Percentiles rank a stretch among this genome's conserved stretches.
phyloP scores from a whole-genome alignment of 2,329 filamentous ascomycete species.

The Graphilbum ipis-grandicollis region DNA sequence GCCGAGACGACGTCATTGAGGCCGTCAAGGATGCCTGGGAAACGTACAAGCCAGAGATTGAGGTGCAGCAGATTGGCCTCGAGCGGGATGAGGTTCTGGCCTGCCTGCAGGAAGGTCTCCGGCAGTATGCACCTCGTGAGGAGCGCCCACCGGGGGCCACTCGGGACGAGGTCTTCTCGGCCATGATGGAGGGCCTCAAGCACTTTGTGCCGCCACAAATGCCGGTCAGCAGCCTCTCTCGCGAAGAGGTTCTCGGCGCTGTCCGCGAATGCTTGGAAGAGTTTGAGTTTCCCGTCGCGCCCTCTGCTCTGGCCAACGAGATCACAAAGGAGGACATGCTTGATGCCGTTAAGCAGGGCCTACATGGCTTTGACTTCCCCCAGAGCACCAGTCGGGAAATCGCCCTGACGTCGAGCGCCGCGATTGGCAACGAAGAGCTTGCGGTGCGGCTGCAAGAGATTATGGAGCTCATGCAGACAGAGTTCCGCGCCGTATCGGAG shows the following conservation, averaged over 20 bases:
- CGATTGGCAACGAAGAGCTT: slow-evolving; percentile 27
- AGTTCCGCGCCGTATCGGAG: slow-evolving; percentile 42
- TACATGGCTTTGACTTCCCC: slow-evolving; percentile 31
- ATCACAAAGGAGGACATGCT: slow-evolving; percentile 45
- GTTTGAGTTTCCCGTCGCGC: slow-evolving; percentile 55
- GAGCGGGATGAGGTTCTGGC: slow-evolving; percentile 81
- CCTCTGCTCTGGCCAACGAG: slow-evolving; percentile 34
- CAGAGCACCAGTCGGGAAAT: slow-evolving; percentile 8
- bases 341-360: slow-evolving; percentile 43
- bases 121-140: slow-evolving; percentile 47
- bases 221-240: slow-evolving; percentile 45
- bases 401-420: slow-evolving; percentile 12
- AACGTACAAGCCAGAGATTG: slow-evolving; percentile 83
- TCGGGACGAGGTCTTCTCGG: slow-evolving; percentile 69
- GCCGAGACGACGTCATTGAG: slow-evolving; percentile 68
- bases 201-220: slow-evolving; percentile 61
- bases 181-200: slow-evolving; percentile 72
- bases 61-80: slow-evolving; percentile 75
- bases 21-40: slow-evolving; percentile 87
- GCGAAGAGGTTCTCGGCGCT: slow-evolving; percentile 68
- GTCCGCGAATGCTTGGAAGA: slow-evolving; percentile 78
- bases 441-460: slow-evolving; percentile 46
- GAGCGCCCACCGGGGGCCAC: slow-evolving; percentile 43
- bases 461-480: slow-evolving; percentile 37
- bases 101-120: slow-evolving; percentile 71